Base-by-base conservation (phyloP, 208 protist species). In the Leishmania tarentolae region DNA sequence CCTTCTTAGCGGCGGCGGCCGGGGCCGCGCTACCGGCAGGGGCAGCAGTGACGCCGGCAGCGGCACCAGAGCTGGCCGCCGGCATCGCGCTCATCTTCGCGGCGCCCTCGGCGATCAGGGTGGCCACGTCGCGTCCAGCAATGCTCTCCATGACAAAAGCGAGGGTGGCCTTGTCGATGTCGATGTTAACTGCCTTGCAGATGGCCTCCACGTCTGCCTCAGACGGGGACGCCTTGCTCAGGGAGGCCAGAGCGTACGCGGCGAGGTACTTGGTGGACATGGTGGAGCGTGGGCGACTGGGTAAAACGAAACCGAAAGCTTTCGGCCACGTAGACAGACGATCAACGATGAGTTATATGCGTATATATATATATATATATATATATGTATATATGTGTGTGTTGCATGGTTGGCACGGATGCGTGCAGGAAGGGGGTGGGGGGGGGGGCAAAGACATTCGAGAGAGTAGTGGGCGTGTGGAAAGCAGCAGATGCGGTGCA, bases 191-290 rank as follows among this genome's bases (percentile, higher is more conserved):
- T 63, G 94, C 81, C 85, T 94, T 92, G 91, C 95, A 94, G 85
- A 98, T 96, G 52, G 83, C 85, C 90, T 95, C 89, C 73, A 98
- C 88, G 75, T 98, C 93, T 69, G 86, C 90, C 56, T 88, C 78
- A 78, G 88, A 92, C 50, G 96, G 96, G 69, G 79, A 80, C 66
- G 91, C 83, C 66, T 97, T 96, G 83, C 72, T 76, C 31, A 98
- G 93, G 46, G 90, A 94, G 74, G 91, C 92, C 75, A 98, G 87
- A 63, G 95, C 92, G 91, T 97, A 98, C 69, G 96, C 96, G 82
- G 96, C 95, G 86, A 98, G 89, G 93, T 97, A 96, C 83, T 95
- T 98, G 85, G 95, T 90, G 75, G 93, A 95, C 93, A 97, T 97
- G 68, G 11, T 19, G 68, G 28, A 52, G 68, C 47, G 42, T 52